Base-by-base conservation (phyloP, 768 basidiomycete genomes). In the Termitomyces sp. region DNA sequence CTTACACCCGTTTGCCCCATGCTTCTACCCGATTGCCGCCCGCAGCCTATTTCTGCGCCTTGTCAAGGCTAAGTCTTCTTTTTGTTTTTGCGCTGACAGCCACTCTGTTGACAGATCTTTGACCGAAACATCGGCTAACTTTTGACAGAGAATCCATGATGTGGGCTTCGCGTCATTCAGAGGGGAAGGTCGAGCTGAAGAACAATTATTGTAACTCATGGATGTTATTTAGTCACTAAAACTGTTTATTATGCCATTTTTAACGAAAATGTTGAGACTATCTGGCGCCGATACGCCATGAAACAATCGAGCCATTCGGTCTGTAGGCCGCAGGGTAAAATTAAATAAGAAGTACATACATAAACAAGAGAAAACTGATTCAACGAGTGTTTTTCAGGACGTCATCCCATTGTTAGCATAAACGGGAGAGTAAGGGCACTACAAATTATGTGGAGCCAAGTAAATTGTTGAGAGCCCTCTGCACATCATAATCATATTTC, bases 401-500 rank as follows among this genome's bases (percentile, higher is more conserved):
- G 29, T 27, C 10, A 9, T 3, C 23, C 35, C 8, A 1, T 1
- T 23, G 3, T 23, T 4, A 37, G 23, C 21, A 34, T 34, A 42
- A 43, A 53, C n/a, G 44, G 23, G 23, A 37, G 17, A 40, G 31
- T 17, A 17, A 43, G n/a, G 14, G 14, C 14, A 23, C n/a, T 25
- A 5, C 6, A 17, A 17, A 53, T 29, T 53, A 62, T 23, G 54
- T 53, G 42, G 62, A 56, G 17, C 62, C 62, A 58, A 95, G 72
- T 57, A 95, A 71, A 60, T 82, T 86, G 68, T 95, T 92, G 56
- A 93, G 71, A 17, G 92, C 89, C 66, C 78, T 83, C 62, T 68
- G 86, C 37, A 96, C 81, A 68, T 95, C 88, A 66, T 96, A 97
- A 54, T 84, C 86, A 66, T 89, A 78, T 56, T 82, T 85, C 70